These are phyloP conservation scores for Apiosordaria backusii DNA, from an alignment of 495 filamentous ascomycete species.

Conservation along the genomic window DNA sequence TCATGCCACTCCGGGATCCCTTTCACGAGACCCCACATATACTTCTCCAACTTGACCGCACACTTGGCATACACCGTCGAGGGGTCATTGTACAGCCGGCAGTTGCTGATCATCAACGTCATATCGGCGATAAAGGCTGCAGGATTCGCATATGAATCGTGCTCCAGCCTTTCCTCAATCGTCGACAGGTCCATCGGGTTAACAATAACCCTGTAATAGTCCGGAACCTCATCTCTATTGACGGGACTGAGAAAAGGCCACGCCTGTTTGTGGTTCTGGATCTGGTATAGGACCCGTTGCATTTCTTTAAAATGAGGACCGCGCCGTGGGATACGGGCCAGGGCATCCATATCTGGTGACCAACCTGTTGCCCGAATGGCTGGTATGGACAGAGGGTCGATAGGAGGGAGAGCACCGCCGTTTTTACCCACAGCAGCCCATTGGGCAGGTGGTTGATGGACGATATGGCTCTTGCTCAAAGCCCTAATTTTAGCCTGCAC, in stretches of 20 bases:
- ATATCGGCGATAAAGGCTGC: constrained; percentile 88
- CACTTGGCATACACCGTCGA: constrained; percentile 89
- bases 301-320: constrained; percentile 91
- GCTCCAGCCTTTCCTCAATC: constrained; percentile 88
- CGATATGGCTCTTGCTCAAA: constrained; percentile 76
- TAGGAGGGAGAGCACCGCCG: constrained; percentile 38
- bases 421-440: constrained; percentile 55
- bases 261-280: constrained; percentile 84
- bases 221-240: constrained; percentile 85
- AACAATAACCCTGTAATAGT: constrained; percentile 94
- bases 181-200: constrained; percentile 92
- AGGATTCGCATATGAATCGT: constrained; percentile 77
- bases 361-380: constrained; percentile 85
- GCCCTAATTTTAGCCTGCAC: constrained; percentile 90
- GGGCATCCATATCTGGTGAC: constrained; percentile 92
- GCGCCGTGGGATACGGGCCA: constrained; percentile 86
- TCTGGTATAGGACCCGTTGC: constrained; percentile 81
- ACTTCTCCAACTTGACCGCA: constrained; percentile 90
- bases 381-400: constrained; percentile 73
- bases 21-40: constrained; percentile 87
- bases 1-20: constrained; percentile 85
- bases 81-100: constrained; percentile 87
- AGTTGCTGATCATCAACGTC: constrained; percentile 87
- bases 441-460: constrained; percentile 76
- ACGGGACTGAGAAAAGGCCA: constrained; percentile 94